Percentiles rank a stretch among this genome's conserved stretches.
phyloP scores from a whole-genome alignment of 305 asterid species.

The Fraxinus platypoda region DNA sequence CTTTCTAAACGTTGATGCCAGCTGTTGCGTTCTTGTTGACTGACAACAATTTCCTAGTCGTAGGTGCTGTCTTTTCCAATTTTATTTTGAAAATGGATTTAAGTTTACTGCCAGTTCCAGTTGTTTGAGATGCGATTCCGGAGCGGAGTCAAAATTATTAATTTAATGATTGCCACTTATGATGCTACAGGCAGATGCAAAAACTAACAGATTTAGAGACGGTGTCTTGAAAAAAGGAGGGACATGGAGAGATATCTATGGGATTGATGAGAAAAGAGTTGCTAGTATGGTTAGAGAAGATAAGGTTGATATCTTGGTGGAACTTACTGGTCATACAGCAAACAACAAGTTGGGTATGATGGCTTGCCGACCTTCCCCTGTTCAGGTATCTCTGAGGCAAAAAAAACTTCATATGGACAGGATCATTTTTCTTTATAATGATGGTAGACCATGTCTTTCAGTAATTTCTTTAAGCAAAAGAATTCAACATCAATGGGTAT shows the following conservation, averaged over 20 bases:
- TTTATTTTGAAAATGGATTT: not conserved
- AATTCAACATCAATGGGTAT: constrained; percentile 4
- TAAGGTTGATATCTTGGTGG: constrained; percentile 90
- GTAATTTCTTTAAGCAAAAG: constrained; percentile 10
- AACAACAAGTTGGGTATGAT: constrained; percentile 98
- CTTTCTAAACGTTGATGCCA: not conserved
- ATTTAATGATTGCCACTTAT: not conserved
- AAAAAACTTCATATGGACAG: not conserved
- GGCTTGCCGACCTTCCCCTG: constrained; percentile 99
- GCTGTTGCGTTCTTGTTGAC: constrained; percentile 7
- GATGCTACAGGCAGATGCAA: constrained; percentile 84
- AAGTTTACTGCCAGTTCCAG: not conserved
- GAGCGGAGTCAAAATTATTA: not conserved
- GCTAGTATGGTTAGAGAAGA: constrained; percentile 90
- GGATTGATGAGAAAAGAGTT: constrained; percentile 93
- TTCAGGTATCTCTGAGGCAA: constrained; percentile 61
- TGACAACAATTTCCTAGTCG: not conserved
- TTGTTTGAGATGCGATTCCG: not conserved
- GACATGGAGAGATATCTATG: constrained; percentile 87
- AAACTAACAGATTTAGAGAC: constrained; percentile 83
- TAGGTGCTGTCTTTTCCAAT: not conserved
- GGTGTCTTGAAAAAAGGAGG: constrained; percentile 90
- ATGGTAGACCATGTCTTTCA: not conserved
- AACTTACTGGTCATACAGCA: constrained; percentile 99
- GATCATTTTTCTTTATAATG: not conserved